Evolutionary conservation across 805 yeast genomes (phyloP).

Genomic region (Wickerhamomyces chambardii): DNA sequence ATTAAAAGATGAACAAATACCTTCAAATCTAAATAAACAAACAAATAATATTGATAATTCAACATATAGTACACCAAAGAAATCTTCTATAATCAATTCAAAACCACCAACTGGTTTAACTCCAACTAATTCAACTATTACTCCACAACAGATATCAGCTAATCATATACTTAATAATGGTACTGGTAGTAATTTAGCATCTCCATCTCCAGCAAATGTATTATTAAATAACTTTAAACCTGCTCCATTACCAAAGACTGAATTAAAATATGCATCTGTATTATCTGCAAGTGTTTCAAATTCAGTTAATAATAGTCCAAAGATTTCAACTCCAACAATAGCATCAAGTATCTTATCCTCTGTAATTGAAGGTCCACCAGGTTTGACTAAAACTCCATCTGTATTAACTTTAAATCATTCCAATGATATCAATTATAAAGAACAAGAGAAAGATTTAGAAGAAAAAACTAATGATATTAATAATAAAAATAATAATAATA

Average conservation of each 20-base stretch:
- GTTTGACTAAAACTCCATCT: not conserved
- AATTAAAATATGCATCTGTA: constrained; percentile 47
- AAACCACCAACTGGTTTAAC: constrained; percentile 21
- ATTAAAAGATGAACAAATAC: too few species aligned
- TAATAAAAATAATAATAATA: not conserved
- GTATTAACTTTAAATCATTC: not conserved
- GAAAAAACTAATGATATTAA: constrained; percentile 2
- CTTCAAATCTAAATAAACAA: too few species aligned
- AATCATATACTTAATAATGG: too few species aligned
- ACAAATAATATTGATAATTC: too few species aligned
- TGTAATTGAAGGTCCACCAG: constrained; percentile 8
- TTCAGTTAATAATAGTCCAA: constrained; percentile 11
- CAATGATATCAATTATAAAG: constrained; percentile 4
- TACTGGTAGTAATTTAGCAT: too few species aligned
- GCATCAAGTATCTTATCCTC: constrained; percentile 5
- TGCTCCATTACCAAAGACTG: constrained; percentile 45
- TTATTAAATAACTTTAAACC: constrained; percentile 30
- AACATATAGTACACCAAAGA: not conserved
- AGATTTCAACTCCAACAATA: constrained; percentile 9
- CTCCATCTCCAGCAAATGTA: not conserved
- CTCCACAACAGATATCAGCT: not conserved
- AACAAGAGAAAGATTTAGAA: constrained; percentile 4
- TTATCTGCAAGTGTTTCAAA: constrained; percentile 9
- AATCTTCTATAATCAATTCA: constrained; percentile 1
- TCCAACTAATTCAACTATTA: constrained; percentile 7